These are phyloP conservation scores for Candida boleticola DNA, from an alignment of 805 yeast genomes.

Conservation along the genomic window DNA sequence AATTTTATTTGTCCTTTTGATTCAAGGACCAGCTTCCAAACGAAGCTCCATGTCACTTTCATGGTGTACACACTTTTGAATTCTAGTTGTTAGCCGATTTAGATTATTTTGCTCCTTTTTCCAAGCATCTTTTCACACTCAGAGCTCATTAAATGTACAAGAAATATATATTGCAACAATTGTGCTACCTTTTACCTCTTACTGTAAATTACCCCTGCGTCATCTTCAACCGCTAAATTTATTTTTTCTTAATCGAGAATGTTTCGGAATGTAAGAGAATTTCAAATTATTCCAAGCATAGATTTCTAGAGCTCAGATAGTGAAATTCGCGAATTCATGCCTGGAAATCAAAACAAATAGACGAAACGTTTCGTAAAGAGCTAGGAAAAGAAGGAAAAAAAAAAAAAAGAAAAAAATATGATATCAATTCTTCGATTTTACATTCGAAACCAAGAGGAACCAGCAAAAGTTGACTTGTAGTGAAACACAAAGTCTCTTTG, in stretches of 20 bases:
- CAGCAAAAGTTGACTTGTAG: not conserved
- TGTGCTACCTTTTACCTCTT: not conserved
- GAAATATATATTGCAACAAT: not conserved
- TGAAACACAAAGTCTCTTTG: no score
- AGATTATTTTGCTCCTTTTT: not conserved
- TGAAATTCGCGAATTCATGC: not conserved
- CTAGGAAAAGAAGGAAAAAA: not conserved
- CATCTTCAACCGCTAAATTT: no score
- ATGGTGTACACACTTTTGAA: no score
- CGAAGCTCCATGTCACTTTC: no score
- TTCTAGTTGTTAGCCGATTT: not conserved
- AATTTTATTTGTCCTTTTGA: no score
- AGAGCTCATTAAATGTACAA: not conserved
- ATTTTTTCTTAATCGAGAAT: not conserved
- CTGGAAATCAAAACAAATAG: slow-evolving; percentile 1
- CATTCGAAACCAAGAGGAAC: not conserved
- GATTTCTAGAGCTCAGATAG: no score
- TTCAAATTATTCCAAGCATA: no score
- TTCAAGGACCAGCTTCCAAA: not conserved
- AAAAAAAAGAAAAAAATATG: not conserved
- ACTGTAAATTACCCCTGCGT: not conserved
- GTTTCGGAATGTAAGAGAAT: no score
- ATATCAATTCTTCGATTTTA: not conserved
- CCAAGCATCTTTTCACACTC: no score
- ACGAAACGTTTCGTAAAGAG: not conserved